phyloP scores from a whole-genome alignment of 495 filamentous ascomycete species.

The Aspergillus campestris region DNA sequence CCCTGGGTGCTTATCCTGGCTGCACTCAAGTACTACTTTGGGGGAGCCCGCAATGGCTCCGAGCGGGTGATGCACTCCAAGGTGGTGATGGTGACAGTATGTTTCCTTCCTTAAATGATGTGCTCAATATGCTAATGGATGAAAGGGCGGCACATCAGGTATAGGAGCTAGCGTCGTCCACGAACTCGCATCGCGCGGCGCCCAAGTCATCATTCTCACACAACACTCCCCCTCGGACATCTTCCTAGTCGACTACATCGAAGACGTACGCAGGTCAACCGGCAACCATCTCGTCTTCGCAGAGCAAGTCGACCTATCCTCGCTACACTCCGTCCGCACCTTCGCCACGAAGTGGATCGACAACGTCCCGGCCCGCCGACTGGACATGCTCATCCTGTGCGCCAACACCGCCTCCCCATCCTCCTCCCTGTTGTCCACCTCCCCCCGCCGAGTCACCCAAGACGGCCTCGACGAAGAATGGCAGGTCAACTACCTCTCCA shows the following conservation, averaged over 20 bases:
- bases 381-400: slow-evolving; percentile 89
- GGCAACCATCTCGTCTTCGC: slow-evolving; percentile 87
- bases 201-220: slow-evolving; percentile 85
- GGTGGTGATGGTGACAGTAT: slow-evolving; percentile 83
- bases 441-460: slow-evolving; percentile 43
- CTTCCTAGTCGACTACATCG: slow-evolving; percentile 86
- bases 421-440: slow-evolving; percentile 24
- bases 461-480: slow-evolving; percentile 85
- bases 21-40: slow-evolving; percentile 68
- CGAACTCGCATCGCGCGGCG: slow-evolving; percentile 72
- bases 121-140: slow-evolving; percentile 7
- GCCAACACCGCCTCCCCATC: slow-evolving; percentile 63
- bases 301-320: slow-evolving; percentile 84
- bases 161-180: slow-evolving; percentile 71
- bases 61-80: slow-evolving; percentile 88
- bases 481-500: slow-evolving; percentile 91
- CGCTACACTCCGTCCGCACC: slow-evolving; percentile 74
- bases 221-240: slow-evolving; percentile 70
- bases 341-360: slow-evolving; percentile 99
- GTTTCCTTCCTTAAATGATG: slow-evolving; percentile 1
- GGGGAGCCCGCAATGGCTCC: slow-evolving; percentile 62
- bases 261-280: slow-evolving; percentile 73
- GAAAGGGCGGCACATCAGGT: slow-evolving; percentile 82
- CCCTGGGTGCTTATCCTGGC: slow-evolving; percentile 52
- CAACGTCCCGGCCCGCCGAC: slow-evolving; percentile 80